Conservation (phyloP, 352 stramenopile species). For the Pythium pectinolyticum region DNA sequence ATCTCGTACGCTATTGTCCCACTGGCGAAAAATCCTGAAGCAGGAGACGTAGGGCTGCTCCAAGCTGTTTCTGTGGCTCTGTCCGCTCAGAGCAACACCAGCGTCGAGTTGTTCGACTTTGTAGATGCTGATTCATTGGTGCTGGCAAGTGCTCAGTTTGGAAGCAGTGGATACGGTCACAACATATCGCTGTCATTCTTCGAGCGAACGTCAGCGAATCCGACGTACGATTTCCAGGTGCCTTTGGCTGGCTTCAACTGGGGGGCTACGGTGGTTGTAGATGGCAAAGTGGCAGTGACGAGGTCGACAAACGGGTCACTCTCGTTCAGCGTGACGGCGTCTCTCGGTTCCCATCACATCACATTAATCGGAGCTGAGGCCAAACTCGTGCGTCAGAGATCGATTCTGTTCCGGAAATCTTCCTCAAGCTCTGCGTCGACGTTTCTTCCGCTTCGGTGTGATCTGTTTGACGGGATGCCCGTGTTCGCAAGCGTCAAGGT, state of each 20-base stretch:
- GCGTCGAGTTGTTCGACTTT: slow-evolving; percentile 48
- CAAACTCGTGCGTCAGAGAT: slow-evolving; percentile 35
- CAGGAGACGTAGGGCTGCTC: slow-evolving; percentile 9
- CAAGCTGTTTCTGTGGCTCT: slow-evolving; percentile 1
- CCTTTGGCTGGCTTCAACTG: slow-evolving; percentile 52
- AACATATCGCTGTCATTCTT: slow-evolving; percentile 62
- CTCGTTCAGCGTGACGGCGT: slow-evolving; percentile 43
- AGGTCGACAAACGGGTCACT: slow-evolving; percentile 32
- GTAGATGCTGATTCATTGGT: slow-evolving; percentile 35
- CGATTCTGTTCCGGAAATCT: slow-evolving; percentile 44
- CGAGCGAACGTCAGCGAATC: slow-evolving; percentile 31
- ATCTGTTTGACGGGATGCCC: slow-evolving; percentile 44
- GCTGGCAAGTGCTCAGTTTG: slow-evolving; percentile 27
- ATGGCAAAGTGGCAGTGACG: slow-evolving; percentile 32
- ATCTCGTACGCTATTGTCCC: slow-evolving; percentile 39
- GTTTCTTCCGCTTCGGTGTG: slow-evolving; percentile 47
- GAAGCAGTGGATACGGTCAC: slow-evolving; percentile 41
- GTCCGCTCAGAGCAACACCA: slow-evolving; percentile 1
- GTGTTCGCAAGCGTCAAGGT: slow-evolving; percentile 40
- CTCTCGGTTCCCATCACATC: slow-evolving; percentile 37
- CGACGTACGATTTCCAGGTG: slow-evolving; percentile 51
- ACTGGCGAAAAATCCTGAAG: slow-evolving; percentile 24
- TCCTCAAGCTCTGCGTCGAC: neutral
- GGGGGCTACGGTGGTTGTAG: slow-evolving; percentile 35
- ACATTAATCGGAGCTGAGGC: slow-evolving; percentile 49